Conservation (phyloP, 176 grass and related monocot genomes). For the Guadua angustifolia region DNA sequence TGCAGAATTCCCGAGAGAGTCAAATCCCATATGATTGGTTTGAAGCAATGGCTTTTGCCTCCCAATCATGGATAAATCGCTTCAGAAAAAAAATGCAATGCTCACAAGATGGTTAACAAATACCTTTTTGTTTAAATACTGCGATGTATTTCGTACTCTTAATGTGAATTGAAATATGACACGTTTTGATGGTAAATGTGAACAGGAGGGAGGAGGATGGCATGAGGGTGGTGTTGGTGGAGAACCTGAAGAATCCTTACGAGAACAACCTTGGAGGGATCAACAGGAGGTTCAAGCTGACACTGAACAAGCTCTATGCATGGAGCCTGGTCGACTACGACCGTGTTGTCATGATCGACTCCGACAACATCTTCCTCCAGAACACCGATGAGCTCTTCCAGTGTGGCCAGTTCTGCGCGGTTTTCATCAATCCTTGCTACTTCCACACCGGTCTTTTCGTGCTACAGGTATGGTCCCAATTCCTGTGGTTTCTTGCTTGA, state of each 20-base stretch:
- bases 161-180: constrained; percentile 25
- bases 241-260: constrained; percentile 97
- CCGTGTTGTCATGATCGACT: constrained; percentile 93
- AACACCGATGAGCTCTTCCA: constrained; percentile 95
- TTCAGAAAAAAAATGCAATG: background rate
- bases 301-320: constrained; percentile 95
- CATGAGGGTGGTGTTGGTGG: constrained; percentile 75
- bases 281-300: constrained; percentile 87
- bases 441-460: constrained; percentile 98
- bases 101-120: background rate
- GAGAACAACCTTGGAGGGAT: constrained; percentile 75
- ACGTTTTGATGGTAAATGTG: background rate
- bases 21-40: background rate
- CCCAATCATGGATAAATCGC: background rate
- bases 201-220: constrained; percentile 92
- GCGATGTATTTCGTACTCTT: background rate
- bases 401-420: constrained; percentile 93
- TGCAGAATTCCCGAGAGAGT: background rate
- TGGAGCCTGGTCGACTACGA: constrained; percentile 90
- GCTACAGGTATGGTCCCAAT: constrained; percentile 63
- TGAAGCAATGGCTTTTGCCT: background rate
- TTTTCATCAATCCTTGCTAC: constrained; percentile 98
- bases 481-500: background rate
- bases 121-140: background rate
- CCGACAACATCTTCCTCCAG: constrained; percentile 92